Conservation (phyloP, 2,329 filamentous ascomycete species). For the Xylariaceae sp. region DNA sequence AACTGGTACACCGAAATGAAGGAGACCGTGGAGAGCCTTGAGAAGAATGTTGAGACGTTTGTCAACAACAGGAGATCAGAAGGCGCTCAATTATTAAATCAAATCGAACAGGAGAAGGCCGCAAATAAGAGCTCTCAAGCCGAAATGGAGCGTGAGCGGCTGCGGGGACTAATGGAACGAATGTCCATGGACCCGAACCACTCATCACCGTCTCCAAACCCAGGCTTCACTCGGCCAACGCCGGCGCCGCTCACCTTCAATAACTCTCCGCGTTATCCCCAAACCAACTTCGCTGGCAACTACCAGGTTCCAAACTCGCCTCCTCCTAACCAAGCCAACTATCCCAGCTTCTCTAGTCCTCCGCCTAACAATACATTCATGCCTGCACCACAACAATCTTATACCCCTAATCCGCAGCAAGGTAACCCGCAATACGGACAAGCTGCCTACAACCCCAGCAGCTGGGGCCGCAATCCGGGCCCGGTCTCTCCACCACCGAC, state of each 20-base stretch:
- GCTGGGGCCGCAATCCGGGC: conserved; percentile 62
- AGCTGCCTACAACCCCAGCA: conserved; percentile 61
- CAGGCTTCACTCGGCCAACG: conserved; percentile 47
- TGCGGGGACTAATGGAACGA: conserved; percentile 90
- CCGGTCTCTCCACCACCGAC: conserved; percentile 54
- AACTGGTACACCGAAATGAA: conserved; percentile 96
- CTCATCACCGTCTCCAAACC: conserved; percentile 48
- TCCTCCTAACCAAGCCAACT: conserved; percentile 55
- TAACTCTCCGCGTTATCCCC: conserved; percentile 56
- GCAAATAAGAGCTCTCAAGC: conserved; percentile 66
- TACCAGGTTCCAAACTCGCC: conserved; percentile 65
- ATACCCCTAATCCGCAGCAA: conserved; percentile 43
- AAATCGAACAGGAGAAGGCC: conserved; percentile 82
- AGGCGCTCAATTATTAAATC: conserved; percentile 84
- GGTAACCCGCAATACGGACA: conserved; percentile 55
- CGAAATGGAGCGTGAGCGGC: conserved; percentile 82
- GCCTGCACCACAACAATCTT: conserved; percentile 40
- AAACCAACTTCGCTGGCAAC: conserved; percentile 60
- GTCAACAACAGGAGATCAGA: conserved; percentile 93
- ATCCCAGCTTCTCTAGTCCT: conserved; percentile 52
- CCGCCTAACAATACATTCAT: conserved; percentile 42
- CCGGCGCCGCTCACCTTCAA: conserved; percentile 56
- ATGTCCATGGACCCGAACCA: conserved; percentile 80
- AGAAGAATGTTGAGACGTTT: conserved; percentile 96
- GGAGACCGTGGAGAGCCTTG: conserved; percentile 87